Percentiles rank a stretch among this genome's conserved stretches.
Conservation (phyloP, 148 eudicot genomes). For the Cornus suecica region DNA sequence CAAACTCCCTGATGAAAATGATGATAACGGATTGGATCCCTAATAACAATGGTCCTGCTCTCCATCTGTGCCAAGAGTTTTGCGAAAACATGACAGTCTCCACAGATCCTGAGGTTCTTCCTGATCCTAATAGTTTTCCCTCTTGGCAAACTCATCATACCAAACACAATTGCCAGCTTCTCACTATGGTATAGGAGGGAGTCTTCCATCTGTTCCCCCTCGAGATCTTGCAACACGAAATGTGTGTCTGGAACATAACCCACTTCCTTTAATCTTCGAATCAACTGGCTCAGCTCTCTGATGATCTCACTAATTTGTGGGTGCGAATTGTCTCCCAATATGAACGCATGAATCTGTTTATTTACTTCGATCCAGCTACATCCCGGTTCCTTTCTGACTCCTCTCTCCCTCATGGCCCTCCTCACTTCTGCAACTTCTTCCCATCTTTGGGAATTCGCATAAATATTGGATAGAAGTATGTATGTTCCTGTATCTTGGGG, state of each 20-base stretch:
- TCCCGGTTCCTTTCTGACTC: slow-evolving; percentile 47
- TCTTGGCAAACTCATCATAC: neutral
- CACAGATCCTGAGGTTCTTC: slow-evolving; percentile 49
- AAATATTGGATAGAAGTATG: slow-evolving; percentile 1
- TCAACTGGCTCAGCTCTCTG: neutral
- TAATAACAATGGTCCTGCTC: neutral
- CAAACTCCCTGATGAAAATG: slow-evolving; percentile 22
- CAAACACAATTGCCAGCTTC: slow-evolving; percentile 24
- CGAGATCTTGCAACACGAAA: slow-evolving; percentile 41
- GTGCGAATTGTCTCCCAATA: neutral
- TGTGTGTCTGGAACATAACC: slow-evolving; percentile 48
- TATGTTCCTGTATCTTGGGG: neutral
- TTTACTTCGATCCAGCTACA: slow-evolving; percentile 52
- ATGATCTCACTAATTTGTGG: neutral
- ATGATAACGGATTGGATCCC: slow-evolving; percentile 29
- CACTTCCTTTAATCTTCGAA: slow-evolving; percentile 17
- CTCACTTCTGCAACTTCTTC: slow-evolving; percentile 40
- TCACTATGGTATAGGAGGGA: slow-evolving; percentile 30
- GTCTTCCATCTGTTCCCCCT: neutral
- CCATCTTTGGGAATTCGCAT: slow-evolving; percentile 26
- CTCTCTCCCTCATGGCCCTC: slow-evolving; percentile 31
- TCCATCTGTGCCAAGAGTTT: slow-evolving; percentile 12
- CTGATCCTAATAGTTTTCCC: slow-evolving; percentile 12
- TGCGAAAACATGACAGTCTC: slow-evolving; percentile 47
- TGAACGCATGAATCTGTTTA: slow-evolving; percentile 1